These are phyloP conservation scores for Acer saccharum DNA, from an alignment of 345 rosid genomes.

Conservation along the genomic window DNA sequence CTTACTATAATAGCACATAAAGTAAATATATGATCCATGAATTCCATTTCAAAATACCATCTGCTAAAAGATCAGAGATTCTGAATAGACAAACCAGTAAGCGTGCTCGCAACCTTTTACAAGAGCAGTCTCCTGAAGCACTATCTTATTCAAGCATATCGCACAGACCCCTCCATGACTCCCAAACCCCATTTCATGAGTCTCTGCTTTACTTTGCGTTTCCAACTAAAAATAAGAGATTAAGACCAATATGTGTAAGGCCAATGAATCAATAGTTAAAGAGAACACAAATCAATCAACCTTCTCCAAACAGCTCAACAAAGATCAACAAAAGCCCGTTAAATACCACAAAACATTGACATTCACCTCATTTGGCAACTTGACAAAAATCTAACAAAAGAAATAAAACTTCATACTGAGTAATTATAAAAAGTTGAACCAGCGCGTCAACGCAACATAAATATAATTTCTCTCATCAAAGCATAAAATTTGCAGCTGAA, in stretches of 20 bases:
- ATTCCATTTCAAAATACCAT: not conserved
- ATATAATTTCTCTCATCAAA: not conserved
- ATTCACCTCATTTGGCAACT: not conserved
- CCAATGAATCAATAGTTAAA: not conserved
- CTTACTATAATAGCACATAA: not conserved
- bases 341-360: not conserved
- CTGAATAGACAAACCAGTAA: conserved; percentile 70
- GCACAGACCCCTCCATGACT: conserved; percentile 79
- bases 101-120: conserved; percentile 96
- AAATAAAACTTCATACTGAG: no score
- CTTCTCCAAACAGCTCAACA: not conserved
- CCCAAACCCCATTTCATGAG: conserved; percentile 46
- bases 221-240: conserved; percentile 41
- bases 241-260: not conserved
- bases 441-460: no score
- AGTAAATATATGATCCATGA: not conserved
- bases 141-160: conserved; percentile 80
- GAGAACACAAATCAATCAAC: not conserved
- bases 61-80: conserved; percentile 5
- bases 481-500: not conserved
- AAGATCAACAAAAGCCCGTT: not conserved
- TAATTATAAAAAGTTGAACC: no score
- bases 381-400: not conserved
- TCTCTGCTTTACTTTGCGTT: conserved; percentile 30
- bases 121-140: conserved; percentile 86